phyloP scores from a whole-genome alignment of 108 stramenopile genomes.

The Mediolabrus comicus region DNA sequence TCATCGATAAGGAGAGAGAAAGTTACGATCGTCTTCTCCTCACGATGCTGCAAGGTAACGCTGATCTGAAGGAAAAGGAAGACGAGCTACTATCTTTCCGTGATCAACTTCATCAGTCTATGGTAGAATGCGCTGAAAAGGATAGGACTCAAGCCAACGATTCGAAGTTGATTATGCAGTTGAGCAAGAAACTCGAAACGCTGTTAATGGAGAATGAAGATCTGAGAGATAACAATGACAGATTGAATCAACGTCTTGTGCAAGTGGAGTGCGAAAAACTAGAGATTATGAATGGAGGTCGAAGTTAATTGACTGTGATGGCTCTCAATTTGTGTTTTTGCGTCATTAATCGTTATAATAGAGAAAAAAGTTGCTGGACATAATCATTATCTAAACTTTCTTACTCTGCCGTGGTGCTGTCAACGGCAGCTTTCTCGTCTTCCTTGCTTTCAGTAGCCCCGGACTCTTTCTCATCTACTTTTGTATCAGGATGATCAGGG shows the following conservation, averaged over 20 bases:
- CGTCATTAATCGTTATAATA: not conserved
- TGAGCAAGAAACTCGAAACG: constrained; percentile 91
- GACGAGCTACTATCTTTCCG: constrained; percentile 75
- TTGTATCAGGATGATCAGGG: constrained; percentile 25
- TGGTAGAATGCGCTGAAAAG: constrained; percentile 75
- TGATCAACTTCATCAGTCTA: constrained; percentile 62
- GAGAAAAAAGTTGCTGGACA: not conserved
- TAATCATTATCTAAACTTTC: not conserved
- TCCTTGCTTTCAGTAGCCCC: constrained; percentile 5
- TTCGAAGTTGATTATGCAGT: constrained; percentile 90
- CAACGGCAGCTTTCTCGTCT: not conserved
- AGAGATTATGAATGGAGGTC: not conserved
- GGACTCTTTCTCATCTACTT: not conserved
- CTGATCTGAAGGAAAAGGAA: constrained; percentile 89
- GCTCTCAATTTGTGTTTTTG: not conserved
- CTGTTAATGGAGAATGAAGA: constrained; percentile 93
- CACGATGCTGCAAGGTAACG: constrained; percentile 76
- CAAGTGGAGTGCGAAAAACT: constrained; percentile 73
- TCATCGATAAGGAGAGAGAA: constrained; percentile 82
- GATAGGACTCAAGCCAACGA: constrained; percentile 90
- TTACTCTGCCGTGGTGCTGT: not conserved
- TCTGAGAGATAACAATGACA: constrained; percentile 85
- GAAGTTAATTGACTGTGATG: not conserved
- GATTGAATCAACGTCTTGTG: constrained; percentile 79
- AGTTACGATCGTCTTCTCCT: constrained; percentile 85